Conservation (phyloP, 78 protist genomes). For the Dictyostelium brefeldianum region DNA sequence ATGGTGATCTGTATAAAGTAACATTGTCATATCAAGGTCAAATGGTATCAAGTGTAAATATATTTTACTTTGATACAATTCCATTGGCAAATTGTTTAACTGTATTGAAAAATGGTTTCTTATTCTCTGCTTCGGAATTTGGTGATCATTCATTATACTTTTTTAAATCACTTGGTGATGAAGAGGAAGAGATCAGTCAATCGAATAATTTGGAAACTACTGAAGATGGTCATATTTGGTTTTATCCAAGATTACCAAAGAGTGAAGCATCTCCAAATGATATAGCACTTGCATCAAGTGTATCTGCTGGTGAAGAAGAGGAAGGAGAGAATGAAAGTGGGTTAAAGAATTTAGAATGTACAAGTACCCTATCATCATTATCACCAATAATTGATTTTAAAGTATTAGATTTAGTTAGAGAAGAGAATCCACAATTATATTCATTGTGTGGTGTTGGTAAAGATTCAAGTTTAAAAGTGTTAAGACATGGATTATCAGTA, state of each 20-base stretch:
- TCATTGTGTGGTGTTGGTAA: constrained; percentile 90
- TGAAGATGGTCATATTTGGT: constrained; percentile 4
- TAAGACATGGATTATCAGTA: constrained; percentile 95
- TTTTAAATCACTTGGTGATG: constrained; percentile 39
- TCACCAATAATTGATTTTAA: constrained; percentile 92
- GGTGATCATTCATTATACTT: constrained; percentile 93
- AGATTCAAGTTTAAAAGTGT: constrained; percentile 86
- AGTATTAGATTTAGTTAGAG: constrained; percentile 74
- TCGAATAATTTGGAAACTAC: background rate
- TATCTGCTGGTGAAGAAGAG: constrained; percentile 54
- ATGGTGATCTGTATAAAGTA: constrained; percentile 97
- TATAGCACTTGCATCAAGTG: no score
- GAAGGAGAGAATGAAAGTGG: constrained; percentile 33
- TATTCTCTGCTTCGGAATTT: constrained; percentile 97
- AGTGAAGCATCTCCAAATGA: no score
- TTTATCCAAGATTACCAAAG: background rate
- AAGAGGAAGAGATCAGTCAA: background rate
- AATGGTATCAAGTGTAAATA: constrained; percentile 66
- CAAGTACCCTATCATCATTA: constrained; percentile 87
- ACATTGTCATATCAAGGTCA: constrained; percentile 82
- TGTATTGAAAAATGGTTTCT: constrained; percentile 89
- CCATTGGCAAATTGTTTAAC: constrained; percentile 88
- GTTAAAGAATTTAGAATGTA: constrained; percentile 86
- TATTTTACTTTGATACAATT: constrained; percentile 95
- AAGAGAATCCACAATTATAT: constrained; percentile 89